phyloP scores from a whole-genome alignment of 345 rosid genomes.

The Toxicodendron radicans region DNA sequence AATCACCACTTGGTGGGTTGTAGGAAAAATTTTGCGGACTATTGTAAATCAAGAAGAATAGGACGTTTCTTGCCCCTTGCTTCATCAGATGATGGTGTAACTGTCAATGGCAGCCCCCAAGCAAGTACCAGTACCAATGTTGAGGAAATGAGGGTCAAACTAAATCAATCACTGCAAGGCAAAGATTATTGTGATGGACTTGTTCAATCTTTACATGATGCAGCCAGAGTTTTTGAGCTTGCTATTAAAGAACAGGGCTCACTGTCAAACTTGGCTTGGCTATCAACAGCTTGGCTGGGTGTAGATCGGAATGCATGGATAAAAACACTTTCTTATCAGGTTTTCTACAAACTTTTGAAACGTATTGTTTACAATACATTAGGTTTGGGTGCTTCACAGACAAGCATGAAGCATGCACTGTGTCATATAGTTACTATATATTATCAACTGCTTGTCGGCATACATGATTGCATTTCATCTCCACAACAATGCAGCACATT shows the following conservation, averaged over 20 bases:
- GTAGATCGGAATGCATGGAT: constrained; percentile 81
- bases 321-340: constrained; percentile 93
- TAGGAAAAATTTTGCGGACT: constrained; percentile 27
- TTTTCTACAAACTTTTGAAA: constrained; percentile 26
- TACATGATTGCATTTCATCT: not conserved
- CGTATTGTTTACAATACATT: constrained; percentile 3
- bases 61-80: constrained; percentile 41
- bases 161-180: constrained; percentile 62
- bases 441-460: not conserved
- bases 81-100: constrained; percentile 74
- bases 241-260: constrained; percentile 59
- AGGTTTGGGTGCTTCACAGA: not conserved
- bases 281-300: constrained; percentile 88
- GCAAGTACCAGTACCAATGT: constrained; percentile 52
- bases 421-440: not conserved
- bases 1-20: constrained; percentile 25
- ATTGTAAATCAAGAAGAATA: constrained; percentile 40
- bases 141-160: constrained; percentile 68
- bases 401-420: constrained; percentile 6
- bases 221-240: constrained; percentile 84
- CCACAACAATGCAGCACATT: not conserved
- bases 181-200: constrained; percentile 73
- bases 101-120: constrained; percentile 62
- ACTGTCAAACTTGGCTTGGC: constrained; percentile 67
- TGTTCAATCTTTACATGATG: constrained; percentile 80